These are phyloP conservation scores for Puccinia hordei DNA, from an alignment of 1,284 basidiomycete species.

Conservation along the genomic window DNA sequence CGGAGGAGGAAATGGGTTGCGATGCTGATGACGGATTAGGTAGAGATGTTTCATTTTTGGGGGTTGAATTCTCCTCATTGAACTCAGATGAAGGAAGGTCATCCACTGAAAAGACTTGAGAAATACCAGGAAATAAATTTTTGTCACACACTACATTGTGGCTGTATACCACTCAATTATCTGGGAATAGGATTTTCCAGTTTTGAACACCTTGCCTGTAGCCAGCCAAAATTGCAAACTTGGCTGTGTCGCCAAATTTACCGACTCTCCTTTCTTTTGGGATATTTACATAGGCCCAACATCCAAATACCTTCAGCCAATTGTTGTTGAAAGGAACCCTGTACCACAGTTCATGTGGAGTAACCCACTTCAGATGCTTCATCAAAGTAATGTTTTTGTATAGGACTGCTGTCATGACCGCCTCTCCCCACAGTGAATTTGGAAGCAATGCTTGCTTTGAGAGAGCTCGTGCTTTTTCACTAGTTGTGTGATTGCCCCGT, in stretches of 20 bases:
- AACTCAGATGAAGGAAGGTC: too few relatives aligned
- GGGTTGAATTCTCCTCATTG: too few relatives aligned
- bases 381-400: neutral
- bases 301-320: slow-evolving; percentile 9
- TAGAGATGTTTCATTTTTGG: too few relatives aligned
- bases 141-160: too few relatives aligned
- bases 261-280: neutral
- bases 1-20: too few relatives aligned
- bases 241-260: slow-evolving; percentile 13
- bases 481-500: neutral
- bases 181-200: neutral
- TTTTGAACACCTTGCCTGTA: neutral
- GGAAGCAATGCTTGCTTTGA: neutral
- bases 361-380: neutral
- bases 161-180: neutral
- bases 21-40: too few relatives aligned
- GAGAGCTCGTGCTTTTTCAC: neutral
- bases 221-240: neutral
- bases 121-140: too few relatives aligned
- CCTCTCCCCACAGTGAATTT: neutral
- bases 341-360: slow-evolving; percentile 10
- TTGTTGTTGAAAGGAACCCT: neutral
- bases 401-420: neutral
- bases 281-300: neutral
- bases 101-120: too few relatives aligned